Evolutionary conservation across 2,329 filamentous ascomycete species (phyloP).

Genomic region (Hypoxylon sp.): DNA sequence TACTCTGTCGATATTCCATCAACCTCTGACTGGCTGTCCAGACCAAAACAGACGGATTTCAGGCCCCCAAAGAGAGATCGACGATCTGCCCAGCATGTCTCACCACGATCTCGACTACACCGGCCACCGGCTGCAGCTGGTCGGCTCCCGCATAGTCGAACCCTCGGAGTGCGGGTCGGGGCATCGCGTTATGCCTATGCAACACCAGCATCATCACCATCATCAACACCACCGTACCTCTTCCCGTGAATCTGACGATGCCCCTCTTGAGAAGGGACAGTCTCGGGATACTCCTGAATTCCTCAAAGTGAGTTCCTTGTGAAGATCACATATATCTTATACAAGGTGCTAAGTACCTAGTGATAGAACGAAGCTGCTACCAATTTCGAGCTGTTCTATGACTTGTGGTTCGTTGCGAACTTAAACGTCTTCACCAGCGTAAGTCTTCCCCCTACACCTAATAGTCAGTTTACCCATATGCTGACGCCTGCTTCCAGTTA

Average conservation of each 20-base stretch:
- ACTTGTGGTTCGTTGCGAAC: slow-evolving; percentile 73
- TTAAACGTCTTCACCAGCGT: slow-evolving; percentile 70
- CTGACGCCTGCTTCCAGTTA: slow-evolving; percentile 35
- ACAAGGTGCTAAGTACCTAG: slow-evolving; percentile 27
- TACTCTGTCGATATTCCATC: slow-evolving; percentile 12
- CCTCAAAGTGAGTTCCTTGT: slow-evolving; percentile 35
- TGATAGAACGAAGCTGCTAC: slow-evolving; percentile 41
- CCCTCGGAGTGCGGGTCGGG: slow-evolving; percentile 25
- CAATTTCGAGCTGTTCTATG: slow-evolving; percentile 63
- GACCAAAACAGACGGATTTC: background rate
- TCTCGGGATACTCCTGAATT: slow-evolving; percentile 35
- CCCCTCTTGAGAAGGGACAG: slow-evolving; percentile 13
- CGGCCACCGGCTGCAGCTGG: slow-evolving; percentile 39
- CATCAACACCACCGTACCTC: slow-evolving; percentile 13
- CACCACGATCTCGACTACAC: slow-evolving; percentile 44
- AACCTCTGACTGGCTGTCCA: slow-evolving; percentile 19
- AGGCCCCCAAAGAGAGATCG: slow-evolving; percentile 6
- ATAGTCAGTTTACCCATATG: background rate
- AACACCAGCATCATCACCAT: slow-evolving; percentile 28
- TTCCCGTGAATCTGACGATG: slow-evolving; percentile 14
- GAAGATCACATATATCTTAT: background rate
- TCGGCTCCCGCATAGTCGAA: slow-evolving; percentile 42
- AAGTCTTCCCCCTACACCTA: slow-evolving; percentile 28
- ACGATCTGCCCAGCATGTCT: slow-evolving; percentile 12
- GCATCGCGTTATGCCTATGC: slow-evolving; percentile 30